phyloP scores from a whole-genome alignment of 345 rosid species.

The Euphorbia tirucalli region DNA sequence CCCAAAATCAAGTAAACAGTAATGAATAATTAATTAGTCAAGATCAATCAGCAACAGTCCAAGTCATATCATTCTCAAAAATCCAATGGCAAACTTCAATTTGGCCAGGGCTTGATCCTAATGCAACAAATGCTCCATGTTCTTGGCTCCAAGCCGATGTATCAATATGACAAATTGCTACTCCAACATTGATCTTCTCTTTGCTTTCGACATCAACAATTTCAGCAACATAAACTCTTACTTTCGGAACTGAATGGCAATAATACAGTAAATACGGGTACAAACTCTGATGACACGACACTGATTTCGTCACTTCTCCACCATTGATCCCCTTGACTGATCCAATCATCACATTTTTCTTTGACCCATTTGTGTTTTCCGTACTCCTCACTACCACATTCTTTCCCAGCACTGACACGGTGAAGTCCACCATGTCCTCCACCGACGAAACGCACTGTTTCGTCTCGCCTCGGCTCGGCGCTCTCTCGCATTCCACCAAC shows the following conservation, averaged over 20 bases:
- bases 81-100: slow-evolving; percentile 39
- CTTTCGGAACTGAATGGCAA: slow-evolving; percentile 33
- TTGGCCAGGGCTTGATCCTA: slow-evolving; percentile 25
- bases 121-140: slow-evolving; percentile 31
- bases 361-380: slow-evolving; percentile 24
- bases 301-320: slow-evolving; percentile 28
- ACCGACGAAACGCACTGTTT: slow-evolving; percentile 29
- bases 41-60: slow-evolving; percentile 23
- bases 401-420: slow-evolving; percentile 20
- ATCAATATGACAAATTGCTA: slow-evolving; percentile 33
- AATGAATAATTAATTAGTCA: too few relatives aligned
- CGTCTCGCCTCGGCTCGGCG: slow-evolving; percentile 24
- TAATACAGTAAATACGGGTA: slow-evolving; percentile 34
- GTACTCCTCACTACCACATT: slow-evolving; percentile 27
- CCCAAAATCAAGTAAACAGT: too few relatives aligned
- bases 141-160: slow-evolving; percentile 32
- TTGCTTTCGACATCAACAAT: slow-evolving; percentile 19
- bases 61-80: slow-evolving; percentile 36
- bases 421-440: slow-evolving; percentile 32
- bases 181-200: slow-evolving; percentile 20
- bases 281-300: slow-evolving; percentile 34
- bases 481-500: slow-evolving; percentile 30
- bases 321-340: slow-evolving; percentile 25
- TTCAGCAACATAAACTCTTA: slow-evolving; percentile 30
- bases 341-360: slow-evolving; percentile 20